Conservation (phyloP, 139 green algal genomes). For the Chlamydomonas incerta region DNA sequence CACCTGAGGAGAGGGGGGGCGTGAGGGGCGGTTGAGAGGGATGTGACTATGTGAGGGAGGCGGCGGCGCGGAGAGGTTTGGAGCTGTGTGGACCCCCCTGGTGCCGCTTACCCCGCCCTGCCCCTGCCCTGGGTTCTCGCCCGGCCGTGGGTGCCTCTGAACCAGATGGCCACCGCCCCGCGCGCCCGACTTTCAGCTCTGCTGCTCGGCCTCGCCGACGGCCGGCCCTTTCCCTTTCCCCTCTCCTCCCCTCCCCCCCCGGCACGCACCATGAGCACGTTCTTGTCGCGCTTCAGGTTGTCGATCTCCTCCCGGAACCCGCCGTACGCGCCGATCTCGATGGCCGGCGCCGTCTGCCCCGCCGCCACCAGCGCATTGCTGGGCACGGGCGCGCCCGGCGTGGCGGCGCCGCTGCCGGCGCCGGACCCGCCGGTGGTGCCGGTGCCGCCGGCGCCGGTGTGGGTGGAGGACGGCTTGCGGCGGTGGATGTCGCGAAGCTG, state of each 20-base stretch:
- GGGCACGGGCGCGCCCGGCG: neutral
- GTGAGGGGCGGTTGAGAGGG: no score
- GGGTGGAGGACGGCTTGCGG: slow-evolving; percentile 68
- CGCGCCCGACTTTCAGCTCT: no score
- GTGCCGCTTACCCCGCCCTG: no score
- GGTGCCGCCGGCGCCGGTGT: neutral
- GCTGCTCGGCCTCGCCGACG: no score
- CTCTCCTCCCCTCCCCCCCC: no score
- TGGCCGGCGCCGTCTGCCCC: neutral
- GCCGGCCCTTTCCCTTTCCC: no score
- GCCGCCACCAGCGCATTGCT: slow-evolving; percentile 20
- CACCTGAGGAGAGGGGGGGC: neutral
- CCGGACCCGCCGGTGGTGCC: neutral
- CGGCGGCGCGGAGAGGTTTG: no score
- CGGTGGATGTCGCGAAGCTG: slow-evolving; percentile 87
- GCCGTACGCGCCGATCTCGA: slow-evolving; percentile 87
- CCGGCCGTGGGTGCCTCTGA: no score
- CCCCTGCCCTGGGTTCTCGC: no score
- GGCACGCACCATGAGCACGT: slow-evolving; percentile 77
- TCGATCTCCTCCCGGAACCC: slow-evolving; percentile 86
- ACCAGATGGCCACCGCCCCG: no score
- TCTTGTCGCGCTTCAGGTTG: slow-evolving; percentile 89
- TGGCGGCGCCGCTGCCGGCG: neutral
- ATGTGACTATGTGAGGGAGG: no score
- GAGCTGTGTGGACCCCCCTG: no score